Evolutionary conservation across 2,329 filamentous ascomycete species (phyloP).

Genomic region (Monosporascus sp.): DNA sequence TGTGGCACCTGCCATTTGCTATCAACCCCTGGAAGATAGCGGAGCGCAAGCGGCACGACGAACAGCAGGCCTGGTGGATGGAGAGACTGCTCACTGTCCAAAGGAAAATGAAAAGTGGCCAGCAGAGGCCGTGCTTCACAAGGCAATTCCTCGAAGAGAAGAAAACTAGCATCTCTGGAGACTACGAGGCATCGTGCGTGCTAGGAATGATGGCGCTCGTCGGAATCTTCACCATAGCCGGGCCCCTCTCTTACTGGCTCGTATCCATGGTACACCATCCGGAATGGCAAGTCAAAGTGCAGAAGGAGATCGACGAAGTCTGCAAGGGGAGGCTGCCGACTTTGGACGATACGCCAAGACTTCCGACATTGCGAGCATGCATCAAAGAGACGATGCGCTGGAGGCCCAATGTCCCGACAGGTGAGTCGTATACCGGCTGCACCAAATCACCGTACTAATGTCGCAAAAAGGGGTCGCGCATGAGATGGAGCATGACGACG

Average conservation of each 20-base stretch:
- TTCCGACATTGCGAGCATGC: constrained; percentile 40
- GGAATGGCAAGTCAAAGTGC: constrained; percentile 40
- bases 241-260: constrained; percentile 31
- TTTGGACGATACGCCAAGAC: constrained; percentile 36
- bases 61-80: constrained; percentile 50
- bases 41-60: constrained; percentile 47
- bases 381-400: constrained; percentile 42
- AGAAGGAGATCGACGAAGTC: constrained; percentile 39
- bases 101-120: constrained; percentile 34
- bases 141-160: constrained; percentile 36
- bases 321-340: constrained; percentile 38
- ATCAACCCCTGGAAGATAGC: constrained; percentile 51
- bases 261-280: constrained; percentile 44
- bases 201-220: constrained; percentile 34
- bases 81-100: constrained; percentile 34
- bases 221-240: constrained; percentile 32
- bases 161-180: constrained; percentile 23
- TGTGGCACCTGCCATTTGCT: constrained; percentile 45
- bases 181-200: constrained; percentile 28
- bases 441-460: neutral
- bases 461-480: constrained; percentile 39
- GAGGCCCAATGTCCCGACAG: constrained; percentile 41
- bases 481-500: constrained; percentile 46
- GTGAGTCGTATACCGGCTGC: constrained; percentile 11
- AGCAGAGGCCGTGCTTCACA: constrained; percentile 36